Evolutionary conservation across 164 flowering plant species (phyloP).

Genomic region (Protea cynaroides): DNA sequence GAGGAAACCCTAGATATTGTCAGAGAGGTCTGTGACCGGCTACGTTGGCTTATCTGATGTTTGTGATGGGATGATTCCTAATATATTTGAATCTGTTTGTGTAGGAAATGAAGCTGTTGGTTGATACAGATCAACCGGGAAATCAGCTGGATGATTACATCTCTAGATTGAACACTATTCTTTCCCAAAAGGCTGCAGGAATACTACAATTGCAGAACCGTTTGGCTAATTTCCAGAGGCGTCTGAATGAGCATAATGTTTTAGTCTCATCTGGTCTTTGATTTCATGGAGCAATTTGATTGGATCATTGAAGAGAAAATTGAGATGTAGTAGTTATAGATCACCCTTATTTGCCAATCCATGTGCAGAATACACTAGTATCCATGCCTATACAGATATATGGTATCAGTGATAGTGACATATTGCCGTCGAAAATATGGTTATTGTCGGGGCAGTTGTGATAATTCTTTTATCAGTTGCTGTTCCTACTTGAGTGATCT

Average conservation of each 20-base stretch:
- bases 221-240: conserved; percentile 60
- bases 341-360: background rate
- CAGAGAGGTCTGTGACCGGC: conserved; percentile 44
- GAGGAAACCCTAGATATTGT: conserved; percentile 75
- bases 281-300: conserved; percentile 1
- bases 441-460: background rate
- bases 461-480: background rate
- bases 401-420: background rate
- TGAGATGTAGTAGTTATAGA: conserved; percentile 1
- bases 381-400: background rate
- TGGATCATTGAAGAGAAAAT: background rate
- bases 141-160: conserved; percentile 67
- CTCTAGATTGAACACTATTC: conserved; percentile 48
- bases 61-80: background rate
- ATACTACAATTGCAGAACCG: conserved; percentile 59
- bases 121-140: conserved; percentile 70
- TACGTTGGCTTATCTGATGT: background rate
- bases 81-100: background rate
- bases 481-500: background rate
- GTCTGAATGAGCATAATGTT: conserved; percentile 52
- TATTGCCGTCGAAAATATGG: background rate
- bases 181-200: conserved; percentile 73
- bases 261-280: conserved; percentile 39
- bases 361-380: background rate
- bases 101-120: conserved; percentile 77